These are phyloP conservation scores for Clonostachys solani DNA, from an alignment of 2,329 filamentous ascomycete genomes.

Conservation along the genomic window DNA sequence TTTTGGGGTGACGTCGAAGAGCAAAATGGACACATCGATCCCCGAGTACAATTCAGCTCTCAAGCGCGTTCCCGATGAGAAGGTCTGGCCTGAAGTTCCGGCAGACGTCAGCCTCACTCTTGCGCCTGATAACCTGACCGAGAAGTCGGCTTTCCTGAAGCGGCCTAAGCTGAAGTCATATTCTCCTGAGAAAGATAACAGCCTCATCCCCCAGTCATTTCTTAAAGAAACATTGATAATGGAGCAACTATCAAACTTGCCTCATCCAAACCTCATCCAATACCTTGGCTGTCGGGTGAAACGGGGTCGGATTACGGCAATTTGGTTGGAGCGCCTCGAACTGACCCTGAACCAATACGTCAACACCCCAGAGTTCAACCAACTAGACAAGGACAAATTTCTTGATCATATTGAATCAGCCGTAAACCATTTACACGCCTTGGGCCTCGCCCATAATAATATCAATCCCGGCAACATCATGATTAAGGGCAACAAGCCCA, in stretches of 20 bases:
- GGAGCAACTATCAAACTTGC: background rate
- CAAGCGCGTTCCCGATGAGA: background rate
- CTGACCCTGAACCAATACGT: background rate
- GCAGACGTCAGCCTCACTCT: background rate
- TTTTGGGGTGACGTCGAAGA: background rate
- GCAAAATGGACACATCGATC: background rate
- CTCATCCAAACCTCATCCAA: background rate
- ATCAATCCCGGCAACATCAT: background rate
- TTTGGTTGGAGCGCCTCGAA: background rate
- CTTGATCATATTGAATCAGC: background rate
- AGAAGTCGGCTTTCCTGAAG: background rate
- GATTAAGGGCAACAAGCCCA: background rate
- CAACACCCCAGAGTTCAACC: background rate
- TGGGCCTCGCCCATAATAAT: background rate
- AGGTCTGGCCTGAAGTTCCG: background rate
- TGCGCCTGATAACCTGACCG: background rate
- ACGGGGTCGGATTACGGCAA: background rate
- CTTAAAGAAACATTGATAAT: background rate
- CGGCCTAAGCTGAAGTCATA: background rate
- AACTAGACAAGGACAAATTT: background rate
- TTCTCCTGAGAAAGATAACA: background rate
- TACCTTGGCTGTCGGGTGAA: background rate
- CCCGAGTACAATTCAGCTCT: background rate
- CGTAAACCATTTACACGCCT: background rate
- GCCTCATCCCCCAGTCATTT: background rate